Evolutionary conservation across 2,329 filamentous ascomycete species (phyloP), one percentile per base, ranked within the genome.

Genomic region (Fusarium buxicola): DNA sequence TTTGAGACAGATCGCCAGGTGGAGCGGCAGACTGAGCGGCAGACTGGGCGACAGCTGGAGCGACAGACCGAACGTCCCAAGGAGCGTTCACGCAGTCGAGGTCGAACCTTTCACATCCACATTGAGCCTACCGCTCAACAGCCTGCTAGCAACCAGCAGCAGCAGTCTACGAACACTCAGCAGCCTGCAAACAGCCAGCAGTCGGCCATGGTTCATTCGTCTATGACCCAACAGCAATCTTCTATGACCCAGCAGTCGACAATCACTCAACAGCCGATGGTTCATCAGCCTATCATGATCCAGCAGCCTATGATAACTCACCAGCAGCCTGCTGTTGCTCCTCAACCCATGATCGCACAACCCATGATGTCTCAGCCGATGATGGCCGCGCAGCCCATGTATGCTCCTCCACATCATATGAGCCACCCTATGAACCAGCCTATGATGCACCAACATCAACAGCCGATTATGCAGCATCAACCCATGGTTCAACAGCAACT

Each of bases 61-160:
- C 63, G 50, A 24, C 64, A 64, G 9, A 44, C 63, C 13, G 64
- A 68, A 16, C 65, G 65, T 13, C 47, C 54, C 21, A 69, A 63
- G 50, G 57, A 66, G 11, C 47, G 69, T 21, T 71, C 69, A 36
- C 58, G 60, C 39, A 72, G 69, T 30, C 69, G 69, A 28, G 69
- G 69, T 21, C 66, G 69, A 16, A 71, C 69, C 43, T 63, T 69
- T 39, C 69, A 71, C 51, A 71, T 71, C 21, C 69, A 71, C 62
- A 72, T 71, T 18, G 69, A 69, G 56, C 69, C 69, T 2, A 63
- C 59, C 7, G 40, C 53, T 7, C 60, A 58, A 35, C 58, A 65
- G 32, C 40, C 63, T 40, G 36, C 57, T 13, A 49, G 8, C 53
- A 46, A 35, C 40, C 58, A 45, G 10, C 48, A 54, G 9, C 65